Evolutionary conservation across 139 green algal species (phyloP), one percentile per base, ranked within the genome.

Genomic region (Micractinium conductrix): DNA sequence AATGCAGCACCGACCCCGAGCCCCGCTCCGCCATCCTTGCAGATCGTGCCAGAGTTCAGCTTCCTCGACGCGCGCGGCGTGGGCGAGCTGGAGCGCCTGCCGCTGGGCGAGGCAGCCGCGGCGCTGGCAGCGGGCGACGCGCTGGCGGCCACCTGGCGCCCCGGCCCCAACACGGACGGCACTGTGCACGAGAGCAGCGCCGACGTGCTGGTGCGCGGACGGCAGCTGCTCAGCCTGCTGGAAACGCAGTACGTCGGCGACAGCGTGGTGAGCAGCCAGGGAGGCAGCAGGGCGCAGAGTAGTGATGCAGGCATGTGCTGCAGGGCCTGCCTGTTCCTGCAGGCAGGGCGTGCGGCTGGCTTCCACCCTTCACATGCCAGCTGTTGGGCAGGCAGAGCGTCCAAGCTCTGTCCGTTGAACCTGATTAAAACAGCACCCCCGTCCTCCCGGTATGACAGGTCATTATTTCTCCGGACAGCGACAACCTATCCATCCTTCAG

Each of bases 21-120:
- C n/a, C n/a, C n/a, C n/a, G n/a, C n/a, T n/a, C n/a, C n/a, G n/a
- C n/a, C n/a, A n/a, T n/a, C n/a, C n/a, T 48, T 10, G 12, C 76
- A 87, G 30, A 92, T 95, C 43, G 93, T 95, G 43, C 93, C 92
- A 17, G 94, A 97, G 83, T 96, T 93, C 76, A 85, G 44, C 45
- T 92, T 91, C 67, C 75, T 92, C 21, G 88, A 92, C 35, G 78
- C 80, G 0, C 65, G 93, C 0, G 94, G 94, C 22, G 50, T 95
- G 60, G 94, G 94, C 0, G 89, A 82, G 3, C 60, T 95, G 42
- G 94, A 96, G 74, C 81, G 74, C 9, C 12, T 83, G 37, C 62
- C 79, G 38, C 50, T 90, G 53, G 68, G 19, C 12, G 74, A 62
- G 35, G 78, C 62, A 19, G 62, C 78, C 42, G 78, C 78, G 2